Percentiles rank a stretch among this genome's conserved stretches.
Evolutionary conservation across 2,329 filamentous ascomycete species (phyloP).

Genomic region (Ophiosphaerella herpotricha): DNA sequence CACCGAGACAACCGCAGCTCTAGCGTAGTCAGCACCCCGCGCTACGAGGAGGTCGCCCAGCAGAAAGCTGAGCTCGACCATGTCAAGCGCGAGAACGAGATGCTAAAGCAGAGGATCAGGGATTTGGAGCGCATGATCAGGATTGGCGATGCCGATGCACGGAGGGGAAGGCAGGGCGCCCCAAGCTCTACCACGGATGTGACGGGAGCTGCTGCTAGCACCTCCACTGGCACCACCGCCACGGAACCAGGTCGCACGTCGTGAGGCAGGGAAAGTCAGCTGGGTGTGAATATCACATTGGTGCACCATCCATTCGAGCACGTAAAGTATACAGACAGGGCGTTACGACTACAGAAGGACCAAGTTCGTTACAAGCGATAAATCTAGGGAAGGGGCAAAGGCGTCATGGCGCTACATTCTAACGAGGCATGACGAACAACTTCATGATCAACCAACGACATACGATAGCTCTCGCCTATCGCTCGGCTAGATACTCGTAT

Average conservation of each 20-base stretch:
- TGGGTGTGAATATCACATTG: neutral
- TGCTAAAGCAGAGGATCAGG: constrained; percentile 53
- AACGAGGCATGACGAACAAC: constrained; percentile 8
- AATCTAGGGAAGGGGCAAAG: neutral
- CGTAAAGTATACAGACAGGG: neutral
- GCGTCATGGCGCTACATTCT: constrained; percentile 3
- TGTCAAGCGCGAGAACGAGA: constrained; percentile 56
- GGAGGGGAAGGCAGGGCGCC: constrained; percentile 40
- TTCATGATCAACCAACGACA: constrained; percentile 3
- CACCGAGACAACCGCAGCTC: constrained; percentile 33
- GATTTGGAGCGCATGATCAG: constrained; percentile 51
- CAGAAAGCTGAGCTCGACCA: constrained; percentile 54
- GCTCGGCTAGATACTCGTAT: neutral
- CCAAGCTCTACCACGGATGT: constrained; percentile 13
- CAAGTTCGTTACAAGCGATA: neutral
- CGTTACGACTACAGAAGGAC: neutral
- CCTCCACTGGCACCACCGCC: constrained; percentile 1
- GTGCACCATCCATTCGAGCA: neutral
- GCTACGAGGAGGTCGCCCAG: constrained; percentile 51
- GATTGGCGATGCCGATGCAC: constrained; percentile 23
- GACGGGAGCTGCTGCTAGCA: constrained; percentile 6
- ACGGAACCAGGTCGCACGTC: constrained; percentile 8
- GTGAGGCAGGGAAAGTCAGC: constrained; percentile 9
- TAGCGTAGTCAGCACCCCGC: constrained; percentile 44
- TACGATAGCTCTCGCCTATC: neutral